Evolutionary conservation across 1,284 basidiomycete species (phyloP).

Genomic region (Ganoderma boninense): DNA sequence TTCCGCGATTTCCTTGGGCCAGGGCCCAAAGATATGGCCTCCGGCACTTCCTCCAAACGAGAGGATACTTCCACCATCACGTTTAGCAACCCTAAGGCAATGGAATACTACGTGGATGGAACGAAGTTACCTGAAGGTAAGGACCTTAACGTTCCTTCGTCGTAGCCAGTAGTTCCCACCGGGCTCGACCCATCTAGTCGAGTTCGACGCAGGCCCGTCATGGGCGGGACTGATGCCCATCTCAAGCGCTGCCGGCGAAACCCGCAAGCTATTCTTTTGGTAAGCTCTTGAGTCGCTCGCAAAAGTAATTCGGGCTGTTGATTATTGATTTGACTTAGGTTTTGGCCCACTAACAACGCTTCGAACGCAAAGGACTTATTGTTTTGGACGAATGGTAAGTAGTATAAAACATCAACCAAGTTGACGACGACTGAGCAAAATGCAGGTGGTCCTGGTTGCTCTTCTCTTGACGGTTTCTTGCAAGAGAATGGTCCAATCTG

Average conservation of each 20-base stretch:
- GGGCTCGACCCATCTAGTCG: not conserved
- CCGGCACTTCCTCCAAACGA: not conserved
- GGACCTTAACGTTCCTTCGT: not conserved
- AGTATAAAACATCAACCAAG: not conserved
- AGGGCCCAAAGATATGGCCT: not conserved
- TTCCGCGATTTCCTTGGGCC: slow-evolving; percentile 56
- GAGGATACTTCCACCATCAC: not conserved
- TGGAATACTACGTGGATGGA: not conserved
- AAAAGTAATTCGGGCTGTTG: slow-evolving; percentile 19
- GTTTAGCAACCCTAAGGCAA: not conserved
- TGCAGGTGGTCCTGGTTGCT: slow-evolving; percentile 25
- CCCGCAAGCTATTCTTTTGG: slow-evolving; percentile 57
- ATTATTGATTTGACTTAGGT: slow-evolving; percentile 37
- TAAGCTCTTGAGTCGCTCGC: slow-evolving; percentile 22
- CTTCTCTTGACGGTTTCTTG: slow-evolving; percentile 55
- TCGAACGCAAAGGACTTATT: slow-evolving; percentile 57
- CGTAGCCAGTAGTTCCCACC: too few species aligned
- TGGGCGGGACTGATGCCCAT: slow-evolving; percentile 52
- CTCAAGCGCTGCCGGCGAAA: slow-evolving; percentile 44
- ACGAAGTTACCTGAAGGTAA: not conserved
- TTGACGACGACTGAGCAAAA: not conserved
- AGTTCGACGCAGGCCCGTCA: slow-evolving; percentile 44
- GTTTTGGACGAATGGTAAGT: slow-evolving; percentile 51
- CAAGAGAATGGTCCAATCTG: slow-evolving; percentile 58
- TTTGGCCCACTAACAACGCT: slow-evolving; percentile 57